These are phyloP conservation scores for Buxus sempervirens DNA, from an alignment of 164 flowering plant species.

Conservation along the genomic window DNA sequence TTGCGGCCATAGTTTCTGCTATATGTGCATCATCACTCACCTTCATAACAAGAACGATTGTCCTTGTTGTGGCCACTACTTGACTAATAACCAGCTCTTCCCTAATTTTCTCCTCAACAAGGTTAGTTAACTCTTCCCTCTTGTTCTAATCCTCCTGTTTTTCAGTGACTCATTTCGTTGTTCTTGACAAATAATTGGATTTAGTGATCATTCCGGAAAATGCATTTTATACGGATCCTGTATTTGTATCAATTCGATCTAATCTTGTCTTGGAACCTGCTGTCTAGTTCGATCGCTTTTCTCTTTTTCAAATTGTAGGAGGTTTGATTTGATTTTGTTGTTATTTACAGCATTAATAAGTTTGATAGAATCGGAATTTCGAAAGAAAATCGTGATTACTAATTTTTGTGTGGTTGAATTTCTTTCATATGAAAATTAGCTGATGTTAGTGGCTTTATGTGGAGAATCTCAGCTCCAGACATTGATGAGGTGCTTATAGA, in stretches of 20 bases:
- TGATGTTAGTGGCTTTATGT: neutral
- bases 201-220: neutral
- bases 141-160: neutral
- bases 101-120: conserved; percentile 87
- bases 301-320: neutral
- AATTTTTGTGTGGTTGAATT: neutral
- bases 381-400: neutral
- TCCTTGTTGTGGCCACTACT: conserved; percentile 77
- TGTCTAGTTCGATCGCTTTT: neutral
- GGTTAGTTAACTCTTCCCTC: conserved; percentile 29
- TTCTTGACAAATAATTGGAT: neutral
- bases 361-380: too few species aligned
- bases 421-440: neutral
- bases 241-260: neutral
- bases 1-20: conserved; percentile 96
- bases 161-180: neutral
- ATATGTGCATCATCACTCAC: conserved; percentile 92
- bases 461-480: neutral
- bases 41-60: conserved; percentile 88
- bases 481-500: neutral
- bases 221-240: neutral
- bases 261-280: neutral
- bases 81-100: conserved; percentile 62
- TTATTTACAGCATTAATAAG: too few species aligned
- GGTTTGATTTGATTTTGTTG: too few species aligned